A percentile compares a stretch with the other conserved stretches of the same genome.
Conservation (phyloP, 2,329 filamentous ascomycete genomes). For the Phyllosticta capitalensis region DNA sequence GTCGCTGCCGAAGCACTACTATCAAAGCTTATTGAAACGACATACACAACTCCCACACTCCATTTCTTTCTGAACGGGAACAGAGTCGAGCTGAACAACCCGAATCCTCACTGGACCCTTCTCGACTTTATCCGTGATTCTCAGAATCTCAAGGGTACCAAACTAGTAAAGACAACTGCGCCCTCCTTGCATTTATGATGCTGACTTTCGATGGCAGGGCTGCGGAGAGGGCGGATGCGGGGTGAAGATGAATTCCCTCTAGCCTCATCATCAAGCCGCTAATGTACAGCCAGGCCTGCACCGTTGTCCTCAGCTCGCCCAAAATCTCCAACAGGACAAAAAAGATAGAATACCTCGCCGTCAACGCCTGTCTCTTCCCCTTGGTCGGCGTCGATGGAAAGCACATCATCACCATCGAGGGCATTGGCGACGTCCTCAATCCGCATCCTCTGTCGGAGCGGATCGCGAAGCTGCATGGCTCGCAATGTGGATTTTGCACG, state of each 20-base stretch:
- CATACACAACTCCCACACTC: constrained; percentile 63
- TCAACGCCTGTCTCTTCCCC: constrained; percentile 89
- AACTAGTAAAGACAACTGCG: too few relatives aligned
- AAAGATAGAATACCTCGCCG: constrained; percentile 84
- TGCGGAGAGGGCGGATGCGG: constrained; percentile 94
- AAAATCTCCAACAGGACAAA: constrained; percentile 33
- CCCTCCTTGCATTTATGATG: too few relatives aligned
- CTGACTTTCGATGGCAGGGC: too few relatives aligned
- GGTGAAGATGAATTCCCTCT: too few relatives aligned
- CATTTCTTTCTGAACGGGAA: constrained; percentile 90
- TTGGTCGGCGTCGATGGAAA: constrained; percentile 89
- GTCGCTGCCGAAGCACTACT: constrained; percentile 39
- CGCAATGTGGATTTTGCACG: constrained; percentile 90
- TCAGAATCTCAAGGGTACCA: constrained; percentile 88
- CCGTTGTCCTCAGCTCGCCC: constrained; percentile 49
- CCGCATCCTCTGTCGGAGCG: constrained; percentile 86
- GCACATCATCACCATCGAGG: constrained; percentile 93
- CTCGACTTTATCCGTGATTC: constrained; percentile 75
- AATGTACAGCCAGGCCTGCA: too few relatives aligned
- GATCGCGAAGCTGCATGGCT: constrained; percentile 81
- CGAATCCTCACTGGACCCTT: constrained; percentile 83
- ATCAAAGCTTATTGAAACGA: constrained; percentile 60
- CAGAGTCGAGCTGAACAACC: constrained; percentile 68
- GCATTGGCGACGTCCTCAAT: constrained; percentile 74
- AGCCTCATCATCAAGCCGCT: too few relatives aligned